These are phyloP conservation scores for Yamadazyma sp. DNA, from an alignment of 1,139 yeast genomes.

Conservation along the genomic window DNA sequence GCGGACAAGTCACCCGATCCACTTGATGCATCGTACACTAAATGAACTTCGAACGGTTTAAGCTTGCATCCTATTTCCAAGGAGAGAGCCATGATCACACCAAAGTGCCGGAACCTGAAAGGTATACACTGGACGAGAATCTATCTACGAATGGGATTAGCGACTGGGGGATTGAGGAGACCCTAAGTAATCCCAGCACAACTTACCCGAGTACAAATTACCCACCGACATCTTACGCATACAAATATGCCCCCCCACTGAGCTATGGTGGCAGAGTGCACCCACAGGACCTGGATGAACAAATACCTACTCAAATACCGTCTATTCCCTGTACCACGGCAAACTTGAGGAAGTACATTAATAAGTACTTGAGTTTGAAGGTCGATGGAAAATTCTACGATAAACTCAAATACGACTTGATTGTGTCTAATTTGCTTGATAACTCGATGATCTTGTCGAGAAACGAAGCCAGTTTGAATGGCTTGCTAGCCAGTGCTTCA, in stretches of 20 bases:
- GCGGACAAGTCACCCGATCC: neutral
- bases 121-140: neutral
- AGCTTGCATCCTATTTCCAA: constrained; percentile 19
- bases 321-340: constrained; percentile 18
- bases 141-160: constrained; percentile 19
- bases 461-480: constrained; percentile 28
- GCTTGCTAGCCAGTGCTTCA: constrained; percentile 9
- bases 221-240: neutral
- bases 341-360: constrained; percentile 27
- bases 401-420: constrained; percentile 41
- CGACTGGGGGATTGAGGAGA: constrained; percentile 47
- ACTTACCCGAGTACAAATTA: constrained; percentile 1
- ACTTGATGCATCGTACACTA: neutral
- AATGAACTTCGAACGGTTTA: constrained; percentile 36
- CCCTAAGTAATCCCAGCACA: constrained; percentile 13
- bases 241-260: neutral
- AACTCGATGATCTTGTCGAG: constrained; percentile 46
- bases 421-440: constrained; percentile 42
- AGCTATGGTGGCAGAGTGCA: neutral
- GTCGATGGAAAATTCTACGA: constrained; percentile 35
- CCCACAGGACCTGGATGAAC: neutral
- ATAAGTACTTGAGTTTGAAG: constrained; percentile 27
- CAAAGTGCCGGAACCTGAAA: constrained; percentile 1
- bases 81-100: constrained; percentile 9
- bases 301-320: too few relatives aligned